Evolutionary conservation across 129 eudicot species (phyloP).

Genomic region (Artemisia argyi): DNA sequence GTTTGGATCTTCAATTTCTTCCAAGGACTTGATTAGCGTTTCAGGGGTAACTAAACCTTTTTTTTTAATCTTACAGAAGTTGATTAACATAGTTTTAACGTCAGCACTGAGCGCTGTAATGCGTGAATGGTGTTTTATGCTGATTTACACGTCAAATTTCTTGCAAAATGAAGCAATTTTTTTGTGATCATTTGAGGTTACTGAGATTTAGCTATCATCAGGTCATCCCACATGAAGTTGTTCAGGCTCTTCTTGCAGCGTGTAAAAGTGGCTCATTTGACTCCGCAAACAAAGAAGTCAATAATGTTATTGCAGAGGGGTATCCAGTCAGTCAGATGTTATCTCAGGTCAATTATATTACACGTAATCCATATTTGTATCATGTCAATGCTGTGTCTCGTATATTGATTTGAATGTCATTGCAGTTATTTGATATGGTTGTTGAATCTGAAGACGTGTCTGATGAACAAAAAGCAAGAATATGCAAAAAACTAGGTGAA

Average conservation of each 20-base stretch:
- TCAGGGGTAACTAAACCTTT: slow-evolving; percentile 70
- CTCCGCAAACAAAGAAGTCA: slow-evolving; percentile 75
- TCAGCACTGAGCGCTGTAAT: not conserved
- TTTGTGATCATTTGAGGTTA: not conserved
- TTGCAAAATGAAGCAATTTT: slow-evolving; percentile 13
- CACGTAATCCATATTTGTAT: slow-evolving; percentile 15
- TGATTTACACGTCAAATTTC: slow-evolving; percentile 13
- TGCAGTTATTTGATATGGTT: slow-evolving; percentile 78
- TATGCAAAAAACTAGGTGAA: slow-evolving; percentile 80
- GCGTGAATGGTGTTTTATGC: slow-evolving; percentile 8
- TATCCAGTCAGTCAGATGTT: slow-evolving; percentile 95
- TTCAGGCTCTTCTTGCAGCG: slow-evolving; percentile 62
- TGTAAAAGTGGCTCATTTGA: slow-evolving; percentile 90
- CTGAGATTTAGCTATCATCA: slow-evolving; percentile 31
- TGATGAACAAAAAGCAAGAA: slow-evolving; percentile 95
- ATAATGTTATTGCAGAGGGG: slow-evolving; percentile 86
- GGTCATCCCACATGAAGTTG: slow-evolving; percentile 85
- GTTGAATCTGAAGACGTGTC: slow-evolving; percentile 66
- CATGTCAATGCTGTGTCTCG: not conserved
- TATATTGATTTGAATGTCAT: slow-evolving; percentile 5
- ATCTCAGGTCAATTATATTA: slow-evolving; percentile 59
- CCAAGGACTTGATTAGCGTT: slow-evolving; percentile 84
- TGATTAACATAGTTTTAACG: not conserved
- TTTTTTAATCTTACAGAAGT: not conserved
- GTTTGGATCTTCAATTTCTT: slow-evolving; percentile 91